Base-by-base conservation (phyloP, 768 basidiomycete genomes). In the Boletus bicolor region DNA sequence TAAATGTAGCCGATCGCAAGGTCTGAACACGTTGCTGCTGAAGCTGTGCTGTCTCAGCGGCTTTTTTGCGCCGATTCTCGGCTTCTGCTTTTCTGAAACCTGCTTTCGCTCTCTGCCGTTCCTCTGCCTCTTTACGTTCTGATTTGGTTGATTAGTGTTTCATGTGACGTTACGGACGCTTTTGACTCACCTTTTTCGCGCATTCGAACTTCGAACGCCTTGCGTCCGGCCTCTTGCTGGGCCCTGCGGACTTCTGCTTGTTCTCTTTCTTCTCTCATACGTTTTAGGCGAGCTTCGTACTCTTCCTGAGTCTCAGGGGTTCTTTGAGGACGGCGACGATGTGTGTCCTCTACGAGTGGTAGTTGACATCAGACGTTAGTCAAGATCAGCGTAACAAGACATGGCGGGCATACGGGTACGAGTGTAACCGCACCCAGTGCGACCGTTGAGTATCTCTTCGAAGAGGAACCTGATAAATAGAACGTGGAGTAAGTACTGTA, bases 1-100 rank as follows among this genome's bases (percentile, higher is more conserved):
- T 73, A 68, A 92, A 91, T 30, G 83, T 77, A 34, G 74, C 75
- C 15, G 86, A 86, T 51, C 89, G 82, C 44, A 74, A 73, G 30
- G 64, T 69, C 64, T 91, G 89, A 32, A 75, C 71, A 54, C 76
- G 77, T 63, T 81, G 71, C 58, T 77, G 75, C 41, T 78, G 77
- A 19, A 69, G 63, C 46, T 75, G 78, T 17, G 76, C 78, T 21
- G 77, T 75, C 59, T 82, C 71, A 49, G 80, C 80, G 24, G 82
- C 81, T 36, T 64, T 63, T 59, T 69, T 70, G 54, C 81, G 80
- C 54, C 75, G 72, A 15, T 69, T 75, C 54, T 80, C 73, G 2
- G 79, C 82, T 58, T 82, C 75, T 2, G 75, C 80, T 70, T 84
- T 85, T 68, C 82, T 89, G 28, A 71, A 73, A 57, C 76, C 74